These are phyloP conservation scores for Effrenium voratum DNA, from an alignment of 73 alveolate genomes.

Conservation along the genomic window DNA sequence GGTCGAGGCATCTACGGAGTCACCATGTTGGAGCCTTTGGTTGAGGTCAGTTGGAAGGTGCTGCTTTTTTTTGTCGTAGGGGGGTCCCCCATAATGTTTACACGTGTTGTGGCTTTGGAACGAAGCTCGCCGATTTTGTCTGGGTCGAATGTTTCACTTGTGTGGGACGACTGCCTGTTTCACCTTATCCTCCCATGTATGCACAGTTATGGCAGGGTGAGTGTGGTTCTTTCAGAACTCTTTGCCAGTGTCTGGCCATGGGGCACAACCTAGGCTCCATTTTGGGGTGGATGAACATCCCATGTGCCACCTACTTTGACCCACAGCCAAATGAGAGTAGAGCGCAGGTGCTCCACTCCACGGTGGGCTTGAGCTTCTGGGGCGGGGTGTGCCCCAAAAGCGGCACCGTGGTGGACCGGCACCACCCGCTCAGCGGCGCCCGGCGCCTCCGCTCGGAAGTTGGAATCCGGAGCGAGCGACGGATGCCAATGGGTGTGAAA, in stretches of 20 bases:
- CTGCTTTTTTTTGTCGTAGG: no score
- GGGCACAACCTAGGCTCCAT: not conserved
- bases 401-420: constrained; percentile 59
- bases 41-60: no score
- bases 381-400: constrained; percentile 80
- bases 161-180: not conserved
- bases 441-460: not conserved
- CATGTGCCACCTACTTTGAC: not conserved
- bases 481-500: no score
- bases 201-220: not conserved
- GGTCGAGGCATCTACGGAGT: no score
- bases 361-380: constrained; percentile 83
- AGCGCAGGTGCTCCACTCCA: constrained; percentile 38
- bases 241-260: not conserved
- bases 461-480: no score
- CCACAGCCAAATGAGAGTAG: not conserved
- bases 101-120: no score
- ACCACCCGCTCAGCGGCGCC: constrained; percentile 85
- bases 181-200: not conserved
- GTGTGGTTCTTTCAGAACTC: not conserved
- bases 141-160: no score
- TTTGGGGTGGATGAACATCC: not conserved
- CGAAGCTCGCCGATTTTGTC: no score
- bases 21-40: no score
- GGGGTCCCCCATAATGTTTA: no score